Conservation (phyloP, 164 flowering plant genomes). For the Vitis rupestris region DNA sequence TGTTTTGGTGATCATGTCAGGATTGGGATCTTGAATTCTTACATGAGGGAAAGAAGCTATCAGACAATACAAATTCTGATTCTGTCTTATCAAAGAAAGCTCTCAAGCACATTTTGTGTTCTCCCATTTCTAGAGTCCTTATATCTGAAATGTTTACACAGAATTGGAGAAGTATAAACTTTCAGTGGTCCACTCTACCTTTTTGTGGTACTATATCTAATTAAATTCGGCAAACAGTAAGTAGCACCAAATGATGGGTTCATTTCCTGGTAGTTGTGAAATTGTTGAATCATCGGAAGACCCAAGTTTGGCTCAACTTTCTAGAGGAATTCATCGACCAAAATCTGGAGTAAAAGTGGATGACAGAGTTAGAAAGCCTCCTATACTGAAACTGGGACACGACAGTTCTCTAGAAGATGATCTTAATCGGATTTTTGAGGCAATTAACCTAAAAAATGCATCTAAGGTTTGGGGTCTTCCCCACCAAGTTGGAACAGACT, state of each 20-base stretch:
- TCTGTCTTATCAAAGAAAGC: not conserved
- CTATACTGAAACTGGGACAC: conserved; percentile 22
- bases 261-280: conserved; percentile 39
- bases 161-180: conserved; percentile 5
- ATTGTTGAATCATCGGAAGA: conserved; percentile 51
- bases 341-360: conserved; percentile 16
- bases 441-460: conserved; percentile 40
- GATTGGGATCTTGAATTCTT: conserved; percentile 8
- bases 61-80: not conserved
- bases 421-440: conserved; percentile 56
- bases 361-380: conserved; percentile 26
- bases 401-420: conserved; percentile 48
- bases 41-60: not conserved
- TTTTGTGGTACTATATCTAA: not conserved
- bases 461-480: conserved; percentile 28
- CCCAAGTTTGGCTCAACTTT: conserved; percentile 5
- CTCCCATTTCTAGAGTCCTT: not conserved
- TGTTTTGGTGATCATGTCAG: conserved; percentile 14
- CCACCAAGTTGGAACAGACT: conserved; percentile 18
- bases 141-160: not conserved
- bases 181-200: not conserved
- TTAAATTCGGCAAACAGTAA: not conserved
- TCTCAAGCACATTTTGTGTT: not conserved
- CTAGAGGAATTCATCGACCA: conserved; percentile 11
- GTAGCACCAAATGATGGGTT: conserved; percentile 25